Evolutionary conservation across 768 basidiomycete species (phyloP).

Genomic region (Lyophyllum semitale): DNA sequence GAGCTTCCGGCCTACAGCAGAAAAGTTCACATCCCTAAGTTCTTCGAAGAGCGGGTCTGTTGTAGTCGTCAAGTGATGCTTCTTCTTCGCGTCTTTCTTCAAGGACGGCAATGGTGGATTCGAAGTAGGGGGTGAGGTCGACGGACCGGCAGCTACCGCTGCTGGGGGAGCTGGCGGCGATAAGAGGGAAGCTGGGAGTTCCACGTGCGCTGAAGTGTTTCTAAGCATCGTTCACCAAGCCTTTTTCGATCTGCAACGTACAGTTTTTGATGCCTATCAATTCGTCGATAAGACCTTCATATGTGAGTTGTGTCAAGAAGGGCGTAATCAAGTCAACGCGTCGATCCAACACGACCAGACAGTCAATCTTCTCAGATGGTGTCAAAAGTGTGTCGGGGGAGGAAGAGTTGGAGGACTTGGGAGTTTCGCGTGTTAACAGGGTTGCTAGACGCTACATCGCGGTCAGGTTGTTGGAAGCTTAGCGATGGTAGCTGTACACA

Average conservation of each 20-base stretch:
- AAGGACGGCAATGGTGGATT: slow-evolving; percentile 50
- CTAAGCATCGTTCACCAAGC: slow-evolving; percentile 3
- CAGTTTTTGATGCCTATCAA: slow-evolving; percentile 88
- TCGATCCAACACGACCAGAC: slow-evolving; percentile 86
- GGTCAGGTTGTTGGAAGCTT: slow-evolving; percentile 1
- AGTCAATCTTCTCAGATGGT: slow-evolving; percentile 71
- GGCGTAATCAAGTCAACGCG: slow-evolving; percentile 95
- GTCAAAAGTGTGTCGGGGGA: slow-evolving; percentile 42
- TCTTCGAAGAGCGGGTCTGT: slow-evolving; percentile 84
- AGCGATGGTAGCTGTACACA: slow-evolving; percentile 25
- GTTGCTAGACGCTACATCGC: slow-evolving; percentile 67
- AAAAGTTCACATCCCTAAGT: slow-evolving; percentile 90
- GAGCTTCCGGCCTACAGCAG: slow-evolving; percentile 79
- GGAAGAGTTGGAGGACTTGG: slow-evolving; percentile 37
- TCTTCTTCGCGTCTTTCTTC: slow-evolving; percentile 83
- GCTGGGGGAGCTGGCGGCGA: slow-evolving; percentile 53
- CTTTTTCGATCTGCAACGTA: slow-evolving; percentile 37
- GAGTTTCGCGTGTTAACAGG: slow-evolving; percentile 63
- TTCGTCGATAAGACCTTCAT: slow-evolving; percentile 95
- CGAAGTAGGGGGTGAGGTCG: slow-evolving; percentile 36
- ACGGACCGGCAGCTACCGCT: slow-evolving; percentile 40
- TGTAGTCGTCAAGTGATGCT: slow-evolving; percentile 76
- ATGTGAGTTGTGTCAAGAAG: slow-evolving; percentile 92
- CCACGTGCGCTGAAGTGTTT: slow-evolving; percentile 62
- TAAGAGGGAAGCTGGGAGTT: slow-evolving; percentile 74